These are phyloP conservation scores for Neofusicoccum laricinum DNA, from an alignment of 2,329 filamentous ascomycete species.

Conservation along the genomic window DNA sequence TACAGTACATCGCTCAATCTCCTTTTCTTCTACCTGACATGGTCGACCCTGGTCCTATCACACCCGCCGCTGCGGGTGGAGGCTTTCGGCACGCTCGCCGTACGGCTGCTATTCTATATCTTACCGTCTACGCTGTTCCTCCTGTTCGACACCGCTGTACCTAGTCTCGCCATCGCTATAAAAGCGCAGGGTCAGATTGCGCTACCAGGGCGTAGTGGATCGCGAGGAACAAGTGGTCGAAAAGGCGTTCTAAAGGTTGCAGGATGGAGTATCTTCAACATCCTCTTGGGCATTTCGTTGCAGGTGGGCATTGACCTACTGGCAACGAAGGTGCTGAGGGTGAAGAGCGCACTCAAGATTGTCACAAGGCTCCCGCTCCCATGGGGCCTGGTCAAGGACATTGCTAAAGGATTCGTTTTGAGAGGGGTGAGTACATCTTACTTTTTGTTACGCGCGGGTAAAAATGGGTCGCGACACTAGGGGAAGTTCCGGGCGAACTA, in stretches of 20 bases:
- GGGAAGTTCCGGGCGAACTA: neutral
- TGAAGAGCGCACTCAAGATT: slow-evolving; percentile 58
- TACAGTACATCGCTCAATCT: slow-evolving; percentile 70
- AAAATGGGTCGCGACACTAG: neutral
- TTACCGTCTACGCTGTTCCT: slow-evolving; percentile 71
- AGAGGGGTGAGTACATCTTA: slow-evolving; percentile 51
- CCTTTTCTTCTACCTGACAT: slow-evolving; percentile 87
- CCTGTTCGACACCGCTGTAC: slow-evolving; percentile 67
- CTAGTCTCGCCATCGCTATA: slow-evolving; percentile 64
- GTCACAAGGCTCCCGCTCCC: slow-evolving; percentile 63
- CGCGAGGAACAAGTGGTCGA: slow-evolving; percentile 36
- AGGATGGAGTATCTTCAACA: slow-evolving; percentile 55
- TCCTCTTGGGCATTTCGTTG: slow-evolving; percentile 51
- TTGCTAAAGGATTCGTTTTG: slow-evolving; percentile 52
- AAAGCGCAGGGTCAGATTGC: slow-evolving; percentile 63
- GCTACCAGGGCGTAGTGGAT: slow-evolving; percentile 44
- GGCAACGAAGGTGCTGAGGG: slow-evolving; percentile 51
- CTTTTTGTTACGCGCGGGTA: neutral
- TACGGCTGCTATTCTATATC: slow-evolving; percentile 69
- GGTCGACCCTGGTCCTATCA: slow-evolving; percentile 77
- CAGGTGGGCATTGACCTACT: slow-evolving; percentile 56
- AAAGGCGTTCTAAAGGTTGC: slow-evolving; percentile 36
- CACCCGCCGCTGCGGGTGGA: slow-evolving; percentile 75
- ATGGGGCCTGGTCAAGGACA: slow-evolving; percentile 57
- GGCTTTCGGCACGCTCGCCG: slow-evolving; percentile 64